Conservation (phyloP, 768 basidiomycete genomes). For the Auriscalpium microsporum region DNA sequence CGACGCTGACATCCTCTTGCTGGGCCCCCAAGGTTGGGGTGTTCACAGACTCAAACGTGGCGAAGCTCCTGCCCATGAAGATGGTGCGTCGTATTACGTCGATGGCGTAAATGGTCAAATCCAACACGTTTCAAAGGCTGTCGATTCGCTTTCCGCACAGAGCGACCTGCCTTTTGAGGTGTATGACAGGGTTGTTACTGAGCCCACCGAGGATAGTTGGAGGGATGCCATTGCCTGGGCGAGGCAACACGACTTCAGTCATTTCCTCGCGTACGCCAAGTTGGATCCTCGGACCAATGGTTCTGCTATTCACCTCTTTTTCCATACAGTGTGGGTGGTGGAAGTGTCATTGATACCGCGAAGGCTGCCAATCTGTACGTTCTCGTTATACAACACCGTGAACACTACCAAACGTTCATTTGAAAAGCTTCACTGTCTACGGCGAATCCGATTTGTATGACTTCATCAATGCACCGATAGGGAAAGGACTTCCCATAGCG, state of each 20-base stretch:
- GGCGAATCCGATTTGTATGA: conserved; percentile 89
- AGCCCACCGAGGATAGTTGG: conserved; percentile 91
- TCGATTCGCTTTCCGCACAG: conserved; percentile 74
- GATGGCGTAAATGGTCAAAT: neutral
- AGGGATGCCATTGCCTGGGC: conserved; percentile 84
- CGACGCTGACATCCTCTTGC: neutral
- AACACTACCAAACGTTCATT: neutral
- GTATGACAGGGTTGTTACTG: conserved; percentile 73
- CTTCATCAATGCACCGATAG: conserved; percentile 94
- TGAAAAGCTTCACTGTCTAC: conserved; percentile 73
- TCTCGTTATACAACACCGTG: neutral
- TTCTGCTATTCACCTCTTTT: neutral
- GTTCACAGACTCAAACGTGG: conserved; percentile 85
- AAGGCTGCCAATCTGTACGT: conserved; percentile 86
- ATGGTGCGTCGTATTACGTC: conserved; percentile 38
- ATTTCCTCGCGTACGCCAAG: conserved; percentile 73
- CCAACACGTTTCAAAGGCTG: conserved; percentile 36
- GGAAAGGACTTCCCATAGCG: conserved; percentile 80
- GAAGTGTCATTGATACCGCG: conserved; percentile 91
- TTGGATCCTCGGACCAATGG: neutral
- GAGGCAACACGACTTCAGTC: conserved; percentile 79
- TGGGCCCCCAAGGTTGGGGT: conserved; percentile 68
- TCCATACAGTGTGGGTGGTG: conserved; percentile 71
- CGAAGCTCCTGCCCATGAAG: conserved; percentile 74
- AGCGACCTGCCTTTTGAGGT: conserved; percentile 72